A percentile compares a stretch with the other conserved stretches of the same genome.
Conservation (phyloP, 2,329 filamentous ascomycete species). For the Colletotrichum chlorophyti region DNA sequence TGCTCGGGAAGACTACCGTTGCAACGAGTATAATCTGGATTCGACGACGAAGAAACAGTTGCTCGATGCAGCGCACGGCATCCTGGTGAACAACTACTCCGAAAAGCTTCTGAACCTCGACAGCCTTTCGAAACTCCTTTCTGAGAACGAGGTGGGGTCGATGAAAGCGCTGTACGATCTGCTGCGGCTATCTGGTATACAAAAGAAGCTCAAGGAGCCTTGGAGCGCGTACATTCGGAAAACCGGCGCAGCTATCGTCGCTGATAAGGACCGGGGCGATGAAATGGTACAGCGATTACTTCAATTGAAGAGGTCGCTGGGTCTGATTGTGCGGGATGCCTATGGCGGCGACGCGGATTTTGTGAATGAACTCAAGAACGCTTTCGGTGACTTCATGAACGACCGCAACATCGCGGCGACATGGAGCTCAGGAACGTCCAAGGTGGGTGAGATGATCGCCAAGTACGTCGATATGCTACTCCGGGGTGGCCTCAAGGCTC, state of each 20-base stretch:
- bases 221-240: constrained; percentile 82
- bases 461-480: constrained; percentile 94
- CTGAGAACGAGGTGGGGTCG: constrained; percentile 71
- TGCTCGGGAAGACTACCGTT: constrained; percentile 74
- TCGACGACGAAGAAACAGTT: constrained; percentile 81
- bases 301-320: constrained; percentile 79
- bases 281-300: constrained; percentile 88
- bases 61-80: constrained; percentile 74
- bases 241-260: constrained; percentile 79
- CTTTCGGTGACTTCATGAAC: constrained; percentile 93
- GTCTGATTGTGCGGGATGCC: constrained; percentile 76
- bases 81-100: constrained; percentile 74
- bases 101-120: constrained; percentile 69
- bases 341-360: constrained; percentile 82
- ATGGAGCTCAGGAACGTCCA: constrained; percentile 85
- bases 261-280: constrained; percentile 77
- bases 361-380: constrained; percentile 79
- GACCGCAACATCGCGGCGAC: constrained; percentile 76
- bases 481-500: constrained; percentile 83
- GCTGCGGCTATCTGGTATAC: constrained; percentile 74
- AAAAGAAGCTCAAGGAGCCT: constrained; percentile 71
- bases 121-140: constrained; percentile 76
- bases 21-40: constrained; percentile 82
- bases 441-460: constrained; percentile 98
- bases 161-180: constrained; percentile 81